Evolutionary conservation across 768 basidiomycete species (phyloP).

Genomic region (Tephrocybe sp.): DNA sequence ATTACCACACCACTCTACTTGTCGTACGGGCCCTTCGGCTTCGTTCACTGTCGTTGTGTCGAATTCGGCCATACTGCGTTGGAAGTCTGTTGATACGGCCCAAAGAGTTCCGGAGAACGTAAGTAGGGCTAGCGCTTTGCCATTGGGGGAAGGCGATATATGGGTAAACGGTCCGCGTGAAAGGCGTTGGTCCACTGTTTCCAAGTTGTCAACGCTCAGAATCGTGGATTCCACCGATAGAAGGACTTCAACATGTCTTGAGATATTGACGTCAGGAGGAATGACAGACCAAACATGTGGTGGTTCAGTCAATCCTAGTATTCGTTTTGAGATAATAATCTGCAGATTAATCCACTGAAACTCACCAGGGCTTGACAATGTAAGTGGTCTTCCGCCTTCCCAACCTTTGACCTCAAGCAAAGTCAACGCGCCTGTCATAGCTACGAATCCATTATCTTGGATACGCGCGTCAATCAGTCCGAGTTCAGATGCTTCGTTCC

Average conservation of each 20-base stretch:
- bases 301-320: conserved; percentile 75
- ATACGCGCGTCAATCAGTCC: conserved; percentile 86
- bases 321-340: conserved; percentile 4
- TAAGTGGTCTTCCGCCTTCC: conserved; percentile 74
- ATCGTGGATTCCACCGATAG: conserved; percentile 82
- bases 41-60: conserved; percentile 59
- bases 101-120: conserved; percentile 73
- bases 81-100: conserved; percentile 96
- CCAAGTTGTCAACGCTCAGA: conserved; percentile 84
- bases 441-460: conserved; percentile 86
- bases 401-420: conserved; percentile 89
- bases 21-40: conserved; percentile 58
- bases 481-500: conserved; percentile 76
- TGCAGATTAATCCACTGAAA: conserved; percentile 6
- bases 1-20: conserved; percentile 95
- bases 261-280: conserved; percentile 86
- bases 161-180: conserved; percentile 88
- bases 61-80: conserved; percentile 85
- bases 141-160: conserved; percentile 90
- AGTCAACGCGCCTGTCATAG: conserved; percentile 71
- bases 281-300: conserved; percentile 88
- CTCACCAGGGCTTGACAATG: conserved; percentile 75
- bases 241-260: conserved; percentile 87
- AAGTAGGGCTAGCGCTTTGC: conserved; percentile 85
- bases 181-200: conserved; percentile 84